Evolutionary conservation across 2,329 filamentous ascomycete genomes (phyloP).

Genomic region (Zymoseptoria passerinii): DNA sequence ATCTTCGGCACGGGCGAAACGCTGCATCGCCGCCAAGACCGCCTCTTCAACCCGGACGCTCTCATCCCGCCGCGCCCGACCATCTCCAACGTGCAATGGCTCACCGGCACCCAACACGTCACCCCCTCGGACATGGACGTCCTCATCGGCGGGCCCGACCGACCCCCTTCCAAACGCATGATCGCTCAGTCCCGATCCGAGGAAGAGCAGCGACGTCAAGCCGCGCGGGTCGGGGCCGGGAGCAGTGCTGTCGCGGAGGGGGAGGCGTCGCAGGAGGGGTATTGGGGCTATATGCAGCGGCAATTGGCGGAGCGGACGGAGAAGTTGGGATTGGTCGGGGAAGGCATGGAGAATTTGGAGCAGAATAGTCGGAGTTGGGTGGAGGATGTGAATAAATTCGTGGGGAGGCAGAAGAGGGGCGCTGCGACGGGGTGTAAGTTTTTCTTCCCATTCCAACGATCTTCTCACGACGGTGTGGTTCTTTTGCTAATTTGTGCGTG

Average conservation of each 20-base stretch:
- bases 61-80: constrained; percentile 72
- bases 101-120: constrained; percentile 86
- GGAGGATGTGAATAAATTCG: constrained; percentile 79
- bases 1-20: constrained; percentile 69
- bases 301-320: constrained; percentile 88
- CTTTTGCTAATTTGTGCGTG: not conserved
- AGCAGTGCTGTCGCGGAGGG: constrained; percentile 18
- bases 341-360: constrained; percentile 75
- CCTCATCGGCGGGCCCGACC: constrained; percentile 78
- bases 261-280: constrained; percentile 52
- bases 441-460: too few species aligned
- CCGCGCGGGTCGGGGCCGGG: constrained; percentile 30
- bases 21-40: constrained; percentile 54
- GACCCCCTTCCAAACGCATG: constrained; percentile 84
- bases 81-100: constrained; percentile 94
- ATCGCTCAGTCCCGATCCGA: constrained; percentile 69
- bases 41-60: constrained; percentile 68
- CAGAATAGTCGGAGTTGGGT: constrained; percentile 76
- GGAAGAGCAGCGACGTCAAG: constrained; percentile 47
- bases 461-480: not conserved
- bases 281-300: constrained; percentile 71
- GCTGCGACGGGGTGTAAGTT: constrained; percentile 56
- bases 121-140: constrained; percentile 81
- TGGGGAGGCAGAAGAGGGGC: constrained; percentile 79
- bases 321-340: constrained; percentile 71